phyloP scores from a whole-genome alignment of 2,329 filamentous ascomycete species.

The Fusarium scirpi region DNA sequence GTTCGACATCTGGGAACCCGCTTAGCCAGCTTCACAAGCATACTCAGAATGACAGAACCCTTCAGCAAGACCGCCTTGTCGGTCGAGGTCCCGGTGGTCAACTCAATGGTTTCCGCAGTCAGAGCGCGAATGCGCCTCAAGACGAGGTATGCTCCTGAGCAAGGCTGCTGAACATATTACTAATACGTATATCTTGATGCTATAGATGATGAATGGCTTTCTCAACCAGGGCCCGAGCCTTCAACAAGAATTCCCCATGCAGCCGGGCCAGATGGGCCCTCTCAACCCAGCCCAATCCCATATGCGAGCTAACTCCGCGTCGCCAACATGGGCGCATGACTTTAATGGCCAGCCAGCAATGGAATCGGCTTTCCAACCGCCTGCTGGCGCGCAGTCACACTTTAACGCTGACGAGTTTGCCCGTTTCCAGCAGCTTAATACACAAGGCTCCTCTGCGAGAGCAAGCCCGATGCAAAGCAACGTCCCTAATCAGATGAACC shows the following conservation, averaged over 20 bases:
- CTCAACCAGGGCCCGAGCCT: constrained; percentile 79
- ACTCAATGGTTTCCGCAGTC: constrained; percentile 82
- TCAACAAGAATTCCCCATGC: constrained; percentile 66
- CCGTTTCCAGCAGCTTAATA: constrained; percentile 81
- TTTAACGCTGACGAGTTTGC: constrained; percentile 90
- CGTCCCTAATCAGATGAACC: constrained; percentile 61
- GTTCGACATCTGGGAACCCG: constrained; percentile 95
- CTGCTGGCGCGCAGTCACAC: constrained; percentile 64
- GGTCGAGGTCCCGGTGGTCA: constrained; percentile 77
- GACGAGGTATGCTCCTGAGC: constrained; percentile 71
- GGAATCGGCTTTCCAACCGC: constrained; percentile 76
- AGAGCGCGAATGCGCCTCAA: constrained; percentile 74
- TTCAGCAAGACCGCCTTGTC: constrained; percentile 90
- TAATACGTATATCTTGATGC: constrained; percentile 42
- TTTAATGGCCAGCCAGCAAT: constrained; percentile 72
- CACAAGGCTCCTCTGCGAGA: constrained; percentile 64
- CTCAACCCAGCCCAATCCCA: constrained; percentile 65
- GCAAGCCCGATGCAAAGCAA: constrained; percentile 70
- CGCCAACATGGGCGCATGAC: constrained; percentile 66
- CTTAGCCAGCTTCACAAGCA: constrained; percentile 98
- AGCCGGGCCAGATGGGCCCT: constrained; percentile 59
- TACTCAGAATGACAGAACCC: constrained; percentile 93
- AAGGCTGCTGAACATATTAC: constrained; percentile 42
- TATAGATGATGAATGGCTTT: constrained; percentile 92
- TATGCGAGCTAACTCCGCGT: constrained; percentile 65